Percentiles rank a stretch among this genome's conserved stretches.
phyloP scores from a whole-genome alignment of 352 stramenopile genomes.

The Pythium aphanidermatum region DNA sequence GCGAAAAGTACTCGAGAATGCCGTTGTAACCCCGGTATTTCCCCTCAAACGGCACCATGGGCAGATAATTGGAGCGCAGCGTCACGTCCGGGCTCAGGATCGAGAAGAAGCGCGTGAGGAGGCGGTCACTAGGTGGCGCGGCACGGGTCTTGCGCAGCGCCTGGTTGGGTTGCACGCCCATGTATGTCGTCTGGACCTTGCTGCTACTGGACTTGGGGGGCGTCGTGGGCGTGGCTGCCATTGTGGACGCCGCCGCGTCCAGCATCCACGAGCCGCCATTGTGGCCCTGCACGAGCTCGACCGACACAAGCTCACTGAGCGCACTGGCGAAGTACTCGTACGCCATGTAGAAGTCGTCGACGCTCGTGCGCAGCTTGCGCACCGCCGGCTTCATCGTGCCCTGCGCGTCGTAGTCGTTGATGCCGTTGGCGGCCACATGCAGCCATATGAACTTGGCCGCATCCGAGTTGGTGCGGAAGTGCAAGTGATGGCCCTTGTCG shows the following conservation, averaged over 20 bases:
- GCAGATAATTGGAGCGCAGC: constrained; percentile 79
- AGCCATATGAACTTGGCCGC: constrained; percentile 80
- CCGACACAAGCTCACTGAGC: constrained; percentile 46
- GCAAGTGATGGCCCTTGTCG: constrained; percentile 77
- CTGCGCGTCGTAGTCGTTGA: constrained; percentile 41
- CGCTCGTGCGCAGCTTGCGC: constrained; percentile 34
- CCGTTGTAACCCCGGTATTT: constrained; percentile 73
- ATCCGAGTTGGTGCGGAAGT: constrained; percentile 82
- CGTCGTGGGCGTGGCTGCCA: constrained; percentile 14
- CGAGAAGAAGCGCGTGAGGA: constrained; percentile 70
- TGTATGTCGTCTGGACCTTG: constrained; percentile 41
- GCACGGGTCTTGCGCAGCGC: constrained; percentile 44
- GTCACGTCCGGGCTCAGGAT: constrained; percentile 72
- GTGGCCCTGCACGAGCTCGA: constrained; percentile 20
- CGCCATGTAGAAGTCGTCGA: constrained; percentile 67
- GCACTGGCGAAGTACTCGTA: constrained; percentile 72
- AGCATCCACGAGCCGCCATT: constrained; percentile 8
- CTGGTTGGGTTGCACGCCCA: constrained; percentile 44
- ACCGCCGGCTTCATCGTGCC: constrained; percentile 24
- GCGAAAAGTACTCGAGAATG: constrained; percentile 74
- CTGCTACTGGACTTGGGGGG: too few species aligned
- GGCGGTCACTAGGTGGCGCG: constrained; percentile 45
- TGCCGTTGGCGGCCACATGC: constrained; percentile 59
- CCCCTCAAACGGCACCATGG: constrained; percentile 86
- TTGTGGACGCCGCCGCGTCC: constrained; percentile 10